phyloP scores from a whole-genome alignment of 2,329 filamentous ascomycete genomes.

The Pseudogymnoascus pannorum region DNA sequence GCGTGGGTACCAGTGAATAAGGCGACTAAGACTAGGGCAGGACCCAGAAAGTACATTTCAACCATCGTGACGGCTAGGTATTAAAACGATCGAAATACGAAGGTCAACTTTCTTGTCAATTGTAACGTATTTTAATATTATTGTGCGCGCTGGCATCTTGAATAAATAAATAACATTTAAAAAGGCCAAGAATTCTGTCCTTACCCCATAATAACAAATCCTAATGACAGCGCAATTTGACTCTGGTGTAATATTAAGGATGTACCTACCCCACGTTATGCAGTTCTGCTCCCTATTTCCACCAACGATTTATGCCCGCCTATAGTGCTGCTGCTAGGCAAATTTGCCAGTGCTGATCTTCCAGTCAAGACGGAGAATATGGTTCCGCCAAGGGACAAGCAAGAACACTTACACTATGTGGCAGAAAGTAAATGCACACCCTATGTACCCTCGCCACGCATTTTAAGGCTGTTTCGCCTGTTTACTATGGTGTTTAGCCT shows the following conservation, averaged over 20 bases:
- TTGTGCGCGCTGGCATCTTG: not conserved
- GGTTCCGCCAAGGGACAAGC: not conserved
- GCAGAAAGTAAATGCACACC: too few relatives aligned
- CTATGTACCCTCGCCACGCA: too few relatives aligned
- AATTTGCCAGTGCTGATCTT: not conserved
- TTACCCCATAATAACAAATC: not conserved
- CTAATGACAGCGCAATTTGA: not conserved
- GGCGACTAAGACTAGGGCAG: not conserved
- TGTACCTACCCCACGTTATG: not conserved
- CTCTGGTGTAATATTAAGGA: not conserved
- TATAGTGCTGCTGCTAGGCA: not conserved
- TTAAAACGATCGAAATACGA: not conserved
- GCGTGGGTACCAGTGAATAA: conserved; percentile 21
- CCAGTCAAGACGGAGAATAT: not conserved
- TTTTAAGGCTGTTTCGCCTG: too few relatives aligned
- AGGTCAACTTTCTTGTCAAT: not conserved
- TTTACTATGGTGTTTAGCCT: too few relatives aligned
- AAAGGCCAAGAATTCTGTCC: not conserved
- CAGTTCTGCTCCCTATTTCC: not conserved
- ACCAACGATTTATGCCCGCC: not conserved
- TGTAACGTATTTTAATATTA: not conserved
- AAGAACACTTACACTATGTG: too few relatives aligned
- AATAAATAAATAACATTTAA: not conserved
- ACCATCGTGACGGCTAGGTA: not conserved
- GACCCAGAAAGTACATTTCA: not conserved